These are phyloP conservation scores for Eucalyptus decipiens DNA, from an alignment of 345 rosid genomes.

Conservation along the genomic window DNA sequence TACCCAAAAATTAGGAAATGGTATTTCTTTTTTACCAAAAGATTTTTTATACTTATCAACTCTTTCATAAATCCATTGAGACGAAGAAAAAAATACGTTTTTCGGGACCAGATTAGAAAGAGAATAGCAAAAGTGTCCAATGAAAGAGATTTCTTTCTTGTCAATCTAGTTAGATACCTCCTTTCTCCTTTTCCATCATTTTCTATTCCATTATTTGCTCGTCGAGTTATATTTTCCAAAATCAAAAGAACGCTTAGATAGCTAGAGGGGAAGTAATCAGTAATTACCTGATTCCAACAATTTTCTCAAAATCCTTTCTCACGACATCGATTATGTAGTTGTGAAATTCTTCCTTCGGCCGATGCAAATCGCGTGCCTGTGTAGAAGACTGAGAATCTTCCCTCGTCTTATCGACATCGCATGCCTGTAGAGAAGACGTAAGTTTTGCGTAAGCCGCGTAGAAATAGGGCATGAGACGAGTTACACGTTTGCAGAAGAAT, in stretches of 20 bases:
- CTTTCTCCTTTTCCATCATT: background rate
- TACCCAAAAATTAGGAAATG: too few species aligned
- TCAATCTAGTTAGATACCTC: background rate
- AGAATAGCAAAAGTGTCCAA: background rate
- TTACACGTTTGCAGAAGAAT: background rate
- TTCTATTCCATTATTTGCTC: background rate
- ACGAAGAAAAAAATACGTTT: too few species aligned
- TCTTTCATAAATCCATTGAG: background rate
- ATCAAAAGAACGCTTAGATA: background rate
- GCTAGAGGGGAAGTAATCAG: background rate
- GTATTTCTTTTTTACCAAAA: background rate
- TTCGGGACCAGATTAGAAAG: background rate
- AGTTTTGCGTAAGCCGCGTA: too few species aligned
- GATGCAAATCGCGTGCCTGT: conserved; percentile 59
- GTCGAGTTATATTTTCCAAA: background rate
- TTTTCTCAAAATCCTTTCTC: conserved; percentile 86
- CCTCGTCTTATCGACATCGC: too few species aligned
- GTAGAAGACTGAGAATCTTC: background rate
- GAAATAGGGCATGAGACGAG: too few species aligned
- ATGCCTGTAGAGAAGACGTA: too few species aligned
- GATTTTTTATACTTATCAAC: background rate
- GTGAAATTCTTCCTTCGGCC: conserved; percentile 60
- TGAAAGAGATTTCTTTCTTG: background rate
- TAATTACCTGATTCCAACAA: conserved; percentile 81
- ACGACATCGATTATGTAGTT: conserved; percentile 70